phyloP scores from a whole-genome alignment of 1,284 basidiomycete genomes.

The Pseudozyma hubeiensis region DNA sequence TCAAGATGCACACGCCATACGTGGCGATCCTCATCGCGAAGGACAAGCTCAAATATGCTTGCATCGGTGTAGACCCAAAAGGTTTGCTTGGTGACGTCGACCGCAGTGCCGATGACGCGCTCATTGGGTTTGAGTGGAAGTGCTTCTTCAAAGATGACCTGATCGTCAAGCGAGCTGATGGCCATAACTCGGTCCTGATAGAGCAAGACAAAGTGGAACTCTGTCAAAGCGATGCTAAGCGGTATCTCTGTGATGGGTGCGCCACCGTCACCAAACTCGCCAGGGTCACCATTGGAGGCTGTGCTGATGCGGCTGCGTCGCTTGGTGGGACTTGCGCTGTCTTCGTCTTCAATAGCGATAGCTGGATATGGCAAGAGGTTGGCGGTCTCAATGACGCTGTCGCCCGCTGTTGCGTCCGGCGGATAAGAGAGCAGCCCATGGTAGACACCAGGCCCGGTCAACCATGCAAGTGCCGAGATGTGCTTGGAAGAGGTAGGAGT shows the following conservation, averaged over 20 bases:
- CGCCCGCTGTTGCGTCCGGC: slow-evolving; percentile 71
- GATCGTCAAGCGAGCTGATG: slow-evolving; percentile 83
- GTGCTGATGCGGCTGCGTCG: slow-evolving; percentile 31
- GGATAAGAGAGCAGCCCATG: slow-evolving; percentile 48
- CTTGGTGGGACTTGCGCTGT: slow-evolving; percentile 10
- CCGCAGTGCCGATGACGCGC: slow-evolving; percentile 57
- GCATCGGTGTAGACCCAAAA: slow-evolving; percentile 95
- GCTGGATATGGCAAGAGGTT: slow-evolving; percentile 68
- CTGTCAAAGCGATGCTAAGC: slow-evolving; percentile 83
- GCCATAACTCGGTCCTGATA: slow-evolving; percentile 84
- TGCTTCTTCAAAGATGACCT: slow-evolving; percentile 82
- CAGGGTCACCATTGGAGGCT: slow-evolving; percentile 23
- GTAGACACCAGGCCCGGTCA: slow-evolving; percentile 62
- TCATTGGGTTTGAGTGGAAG: slow-evolving; percentile 59
- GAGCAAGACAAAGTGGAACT: slow-evolving; percentile 90
- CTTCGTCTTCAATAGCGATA: slow-evolving; percentile 33
- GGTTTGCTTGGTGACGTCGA: slow-evolving; percentile 85
- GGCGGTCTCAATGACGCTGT: slow-evolving; percentile 82
- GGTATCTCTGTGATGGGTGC: slow-evolving; percentile 54
- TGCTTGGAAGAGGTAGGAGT: slow-evolving; percentile 22
- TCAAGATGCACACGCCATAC: slow-evolving; percentile 92
- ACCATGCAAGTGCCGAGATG: slow-evolving; percentile 42
- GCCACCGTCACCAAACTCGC: slow-evolving; percentile 11
- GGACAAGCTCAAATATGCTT: slow-evolving; percentile 87
- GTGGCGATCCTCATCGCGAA: slow-evolving; percentile 89